These are phyloP conservation scores for Porphyrellus cyaneotinctus DNA, from an alignment of 768 basidiomycete species.

Conservation along the genomic window DNA sequence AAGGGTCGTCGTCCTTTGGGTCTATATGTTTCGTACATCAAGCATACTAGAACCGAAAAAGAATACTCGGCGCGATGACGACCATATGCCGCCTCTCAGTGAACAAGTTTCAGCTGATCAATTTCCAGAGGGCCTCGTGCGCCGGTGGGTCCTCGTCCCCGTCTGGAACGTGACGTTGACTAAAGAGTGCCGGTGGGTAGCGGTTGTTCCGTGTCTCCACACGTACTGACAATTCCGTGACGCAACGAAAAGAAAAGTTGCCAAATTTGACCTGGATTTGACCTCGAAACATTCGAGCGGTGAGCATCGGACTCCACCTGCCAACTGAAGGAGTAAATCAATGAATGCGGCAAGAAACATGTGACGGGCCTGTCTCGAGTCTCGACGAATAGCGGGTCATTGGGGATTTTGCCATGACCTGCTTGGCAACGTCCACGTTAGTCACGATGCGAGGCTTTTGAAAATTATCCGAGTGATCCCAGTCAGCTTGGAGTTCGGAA, in stretches of 20 bases:
- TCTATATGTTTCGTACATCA: background rate
- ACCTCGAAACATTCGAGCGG: background rate
- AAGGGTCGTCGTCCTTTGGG: background rate
- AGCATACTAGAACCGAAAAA: background rate
- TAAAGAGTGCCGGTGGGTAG: background rate
- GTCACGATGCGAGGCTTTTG: no score
- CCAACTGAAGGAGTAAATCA: no score
- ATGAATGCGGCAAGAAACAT: no score
- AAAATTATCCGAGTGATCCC: no score
- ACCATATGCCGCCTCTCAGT: background rate
- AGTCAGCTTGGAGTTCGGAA: no score
- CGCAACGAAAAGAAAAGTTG: background rate
- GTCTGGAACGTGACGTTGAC: background rate
- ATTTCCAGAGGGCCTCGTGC: background rate
- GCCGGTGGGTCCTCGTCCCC: background rate
- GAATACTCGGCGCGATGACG: background rate
- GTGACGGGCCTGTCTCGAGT: no score
- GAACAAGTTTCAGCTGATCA: background rate
- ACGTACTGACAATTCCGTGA: background rate
- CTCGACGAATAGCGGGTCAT: no score
- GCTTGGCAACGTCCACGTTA: no score
- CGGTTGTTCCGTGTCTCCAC: background rate
- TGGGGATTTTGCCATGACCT: no score
- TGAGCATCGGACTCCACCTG: background rate
- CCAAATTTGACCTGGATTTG: background rate